Conservation (phyloP, 2,329 filamentous ascomycete species). For the Diaporthe destruens region DNA sequence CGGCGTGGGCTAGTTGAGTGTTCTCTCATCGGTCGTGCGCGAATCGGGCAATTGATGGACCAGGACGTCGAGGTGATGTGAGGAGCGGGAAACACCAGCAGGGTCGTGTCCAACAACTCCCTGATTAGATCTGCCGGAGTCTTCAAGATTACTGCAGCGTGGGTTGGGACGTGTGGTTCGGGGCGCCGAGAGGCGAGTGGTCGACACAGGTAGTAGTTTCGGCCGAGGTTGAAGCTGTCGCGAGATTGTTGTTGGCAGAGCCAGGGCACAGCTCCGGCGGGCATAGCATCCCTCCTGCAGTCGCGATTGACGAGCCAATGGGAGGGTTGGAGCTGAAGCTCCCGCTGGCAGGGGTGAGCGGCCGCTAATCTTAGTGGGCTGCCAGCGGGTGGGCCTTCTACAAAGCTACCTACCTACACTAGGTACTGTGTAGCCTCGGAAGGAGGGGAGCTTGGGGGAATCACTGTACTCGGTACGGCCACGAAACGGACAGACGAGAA, state of each 20-base stretch:
- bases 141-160: not conserved
- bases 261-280: not conserved
- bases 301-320: slow-evolving; percentile 35
- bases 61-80: not conserved
- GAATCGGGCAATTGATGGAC: no score
- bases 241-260: not conserved
- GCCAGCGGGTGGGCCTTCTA: slow-evolving; percentile 6
- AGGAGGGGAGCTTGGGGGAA: not conserved
- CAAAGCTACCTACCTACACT: not conserved
- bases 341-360: slow-evolving; percentile 18
- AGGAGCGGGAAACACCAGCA: not conserved
- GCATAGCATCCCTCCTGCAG: slow-evolving; percentile 20
- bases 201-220: not conserved
- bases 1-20: not conserved
- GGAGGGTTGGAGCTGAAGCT: not conserved
- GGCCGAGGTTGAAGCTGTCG: slow-evolving; percentile 24
- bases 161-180: not conserved
- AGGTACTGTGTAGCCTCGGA: not conserved
- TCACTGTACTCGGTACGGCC: not conserved
- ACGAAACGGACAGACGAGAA: not conserved
- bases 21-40: not conserved
- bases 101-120: no score
- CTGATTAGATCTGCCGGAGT: not conserved
- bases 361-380: slow-evolving; percentile 26
- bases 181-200: not conserved